phyloP scores from a whole-genome alignment of 2,329 filamentous ascomycete genomes.

The Colletotrichum gigasporum region DNA sequence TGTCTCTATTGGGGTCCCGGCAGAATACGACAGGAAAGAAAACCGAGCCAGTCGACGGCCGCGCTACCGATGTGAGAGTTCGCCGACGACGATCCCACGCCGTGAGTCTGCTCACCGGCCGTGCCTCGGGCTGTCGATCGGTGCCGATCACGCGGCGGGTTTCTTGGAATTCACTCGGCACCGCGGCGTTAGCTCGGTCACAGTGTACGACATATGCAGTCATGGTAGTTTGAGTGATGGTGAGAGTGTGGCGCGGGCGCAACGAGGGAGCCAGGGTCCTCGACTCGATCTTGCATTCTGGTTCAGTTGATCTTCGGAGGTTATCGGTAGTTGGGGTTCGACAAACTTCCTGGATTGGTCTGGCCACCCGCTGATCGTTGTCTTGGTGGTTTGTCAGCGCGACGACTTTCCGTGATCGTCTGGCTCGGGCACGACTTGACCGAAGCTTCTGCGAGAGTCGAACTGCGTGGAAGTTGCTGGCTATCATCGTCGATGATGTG shows the following conservation, averaged over 20 bases:
- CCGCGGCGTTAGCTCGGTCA: constrained; percentile 14
- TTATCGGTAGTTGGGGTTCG: constrained; percentile 26
- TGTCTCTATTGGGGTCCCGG: not conserved
- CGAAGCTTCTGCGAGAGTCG: not conserved
- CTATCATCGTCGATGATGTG: no score
- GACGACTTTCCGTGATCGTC: not conserved
- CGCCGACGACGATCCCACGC: not conserved
- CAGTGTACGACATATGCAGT: constrained; percentile 8
- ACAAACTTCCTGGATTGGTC: constrained; percentile 10
- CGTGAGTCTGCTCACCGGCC: constrained; percentile 19
- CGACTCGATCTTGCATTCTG: constrained; percentile 21
- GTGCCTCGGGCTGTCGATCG: constrained; percentile 20
- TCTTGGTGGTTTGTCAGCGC: not conserved
- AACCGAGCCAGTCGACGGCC: not conserved
- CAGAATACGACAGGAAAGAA: not conserved
- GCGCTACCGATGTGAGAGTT: not conserved
- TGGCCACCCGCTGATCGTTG: constrained; percentile 21
- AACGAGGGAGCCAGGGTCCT: constrained; percentile 7
- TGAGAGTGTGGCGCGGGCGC: constrained; percentile 6
- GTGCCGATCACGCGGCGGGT: constrained; percentile 16
- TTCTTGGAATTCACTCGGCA: not conserved
- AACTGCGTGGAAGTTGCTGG: no score
- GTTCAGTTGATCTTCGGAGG: constrained; percentile 23
- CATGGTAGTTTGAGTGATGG: constrained; percentile 17
- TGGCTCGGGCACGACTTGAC: not conserved